Evolutionary conservation across 768 basidiomycete species (phyloP).

Genomic region (Boletus bicolor): DNA sequence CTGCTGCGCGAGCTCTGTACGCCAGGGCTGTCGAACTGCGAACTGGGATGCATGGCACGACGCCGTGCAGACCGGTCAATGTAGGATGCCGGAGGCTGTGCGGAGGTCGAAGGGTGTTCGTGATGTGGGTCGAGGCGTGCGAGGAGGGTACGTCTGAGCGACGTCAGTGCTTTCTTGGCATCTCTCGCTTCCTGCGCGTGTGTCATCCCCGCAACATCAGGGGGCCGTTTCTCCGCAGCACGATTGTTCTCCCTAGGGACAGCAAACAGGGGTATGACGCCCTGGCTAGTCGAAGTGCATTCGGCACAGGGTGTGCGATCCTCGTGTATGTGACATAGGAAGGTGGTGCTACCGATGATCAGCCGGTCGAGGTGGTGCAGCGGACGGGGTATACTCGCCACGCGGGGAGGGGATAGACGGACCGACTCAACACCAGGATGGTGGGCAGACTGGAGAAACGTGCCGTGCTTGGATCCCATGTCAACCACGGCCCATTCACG

Average conservation of each 20-base stretch:
- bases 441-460: conserved; percentile 46
- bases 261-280: conserved; percentile 58
- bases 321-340: conserved; percentile 67
- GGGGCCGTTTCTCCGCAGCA: conserved; percentile 22
- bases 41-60: conserved; percentile 53
- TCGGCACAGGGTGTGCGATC: conserved; percentile 57
- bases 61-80: conserved; percentile 71
- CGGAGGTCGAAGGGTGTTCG: conserved; percentile 10
- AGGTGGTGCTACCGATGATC: conserved; percentile 67
- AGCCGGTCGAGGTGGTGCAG: conserved; percentile 64
- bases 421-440: conserved; percentile 29
- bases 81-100: conserved; percentile 35
- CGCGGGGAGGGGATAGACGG: conserved; percentile 61
- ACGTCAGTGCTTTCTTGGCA: conserved; percentile 61
- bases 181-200: conserved; percentile 36
- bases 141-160: conserved; percentile 63
- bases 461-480: conserved; percentile 85
- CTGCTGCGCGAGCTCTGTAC: conserved; percentile 29
- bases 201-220: conserved; percentile 10
- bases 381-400: conserved; percentile 64
- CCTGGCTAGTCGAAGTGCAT: conserved; percentile 50
- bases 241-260: conserved; percentile 15
- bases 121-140: conserved; percentile 40
- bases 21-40: conserved; percentile 54
- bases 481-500: conserved; percentile 74